Conservation (phyloP, 345 rosid genomes). For the Rhodamnia rubescens region DNA sequence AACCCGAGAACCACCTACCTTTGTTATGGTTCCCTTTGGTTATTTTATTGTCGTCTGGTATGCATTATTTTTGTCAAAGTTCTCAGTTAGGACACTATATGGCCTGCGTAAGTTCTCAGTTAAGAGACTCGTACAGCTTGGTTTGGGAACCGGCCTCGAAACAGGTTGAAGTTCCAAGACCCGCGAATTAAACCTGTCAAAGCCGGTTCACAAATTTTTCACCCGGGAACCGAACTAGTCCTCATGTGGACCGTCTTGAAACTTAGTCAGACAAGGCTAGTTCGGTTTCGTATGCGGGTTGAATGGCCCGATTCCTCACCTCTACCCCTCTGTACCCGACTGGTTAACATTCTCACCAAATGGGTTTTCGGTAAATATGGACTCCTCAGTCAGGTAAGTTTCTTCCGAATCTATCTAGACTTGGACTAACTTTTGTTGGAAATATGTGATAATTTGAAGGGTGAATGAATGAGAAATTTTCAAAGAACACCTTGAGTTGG, state of each 20-base stretch:
- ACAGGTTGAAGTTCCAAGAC: not conserved
- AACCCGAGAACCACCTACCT: not conserved
- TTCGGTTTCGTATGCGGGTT: not conserved
- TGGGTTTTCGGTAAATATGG: not conserved
- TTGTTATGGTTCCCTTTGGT: not conserved
- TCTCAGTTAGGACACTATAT: not conserved
- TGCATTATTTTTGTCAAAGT: not conserved
- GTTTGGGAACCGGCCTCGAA: not conserved
- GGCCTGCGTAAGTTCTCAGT: not conserved
- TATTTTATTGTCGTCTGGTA: not conserved
- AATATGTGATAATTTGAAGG: too few species aligned
- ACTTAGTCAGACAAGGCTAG: not conserved
- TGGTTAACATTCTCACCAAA: not conserved
- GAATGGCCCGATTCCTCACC: not conserved
- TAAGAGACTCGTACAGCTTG: not conserved
- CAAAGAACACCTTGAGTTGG: too few species aligned
- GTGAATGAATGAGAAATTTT: too few species aligned
- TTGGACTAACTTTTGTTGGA: too few species aligned
- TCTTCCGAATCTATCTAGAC: not conserved
- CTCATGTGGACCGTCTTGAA: not conserved
- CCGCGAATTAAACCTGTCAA: not conserved
- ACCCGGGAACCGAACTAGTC: not conserved
- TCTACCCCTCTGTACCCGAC: not conserved
- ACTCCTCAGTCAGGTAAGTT: not conserved
- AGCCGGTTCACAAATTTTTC: not conserved